phyloP scores from a whole-genome alignment of 176 grass and related monocot genomes.

The Musa schizocarpa region DNA sequence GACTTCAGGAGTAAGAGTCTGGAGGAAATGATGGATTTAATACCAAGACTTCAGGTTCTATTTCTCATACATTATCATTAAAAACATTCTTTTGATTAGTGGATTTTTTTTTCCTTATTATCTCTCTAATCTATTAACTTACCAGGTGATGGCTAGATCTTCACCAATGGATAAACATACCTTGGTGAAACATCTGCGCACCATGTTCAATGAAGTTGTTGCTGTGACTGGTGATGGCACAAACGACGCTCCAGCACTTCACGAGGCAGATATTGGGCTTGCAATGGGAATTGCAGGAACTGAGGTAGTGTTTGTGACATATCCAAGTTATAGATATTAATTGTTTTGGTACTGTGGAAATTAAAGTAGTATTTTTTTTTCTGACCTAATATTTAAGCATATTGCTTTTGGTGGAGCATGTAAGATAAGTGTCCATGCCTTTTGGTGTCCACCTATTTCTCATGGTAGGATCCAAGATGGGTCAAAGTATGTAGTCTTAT shows the following conservation, averaged over 20 bases:
- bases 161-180: slow-evolving; percentile 90
- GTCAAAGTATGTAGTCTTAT: not conserved
- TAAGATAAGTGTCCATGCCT: no score
- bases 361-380: no score
- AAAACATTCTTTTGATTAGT: not conserved
- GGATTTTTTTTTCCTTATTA: slow-evolving; percentile 6
- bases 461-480: no score
- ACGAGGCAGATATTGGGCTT: slow-evolving; percentile 94
- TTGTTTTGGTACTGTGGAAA: not conserved
- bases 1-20: slow-evolving; percentile 62
- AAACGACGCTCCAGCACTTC: slow-evolving; percentile 93
- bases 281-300: slow-evolving; percentile 98
- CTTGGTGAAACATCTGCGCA: slow-evolving; percentile 75
- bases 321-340: not conserved
- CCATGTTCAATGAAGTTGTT: slow-evolving; percentile 75
- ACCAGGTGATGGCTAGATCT: slow-evolving; percentile 93
- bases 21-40: slow-evolving; percentile 65
- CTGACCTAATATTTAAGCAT: no score
- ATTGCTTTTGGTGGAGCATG: no score
- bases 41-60: slow-evolving; percentile 74
- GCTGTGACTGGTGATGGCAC: slow-evolving; percentile 95
- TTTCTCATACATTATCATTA: not conserved
- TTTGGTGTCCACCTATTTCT: no score
- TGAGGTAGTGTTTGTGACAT: slow-evolving; percentile 44
- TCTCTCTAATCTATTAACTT: not conserved